Conservation (phyloP, 2,329 filamentous ascomycete species). For the Aspergillus sp. region DNA sequence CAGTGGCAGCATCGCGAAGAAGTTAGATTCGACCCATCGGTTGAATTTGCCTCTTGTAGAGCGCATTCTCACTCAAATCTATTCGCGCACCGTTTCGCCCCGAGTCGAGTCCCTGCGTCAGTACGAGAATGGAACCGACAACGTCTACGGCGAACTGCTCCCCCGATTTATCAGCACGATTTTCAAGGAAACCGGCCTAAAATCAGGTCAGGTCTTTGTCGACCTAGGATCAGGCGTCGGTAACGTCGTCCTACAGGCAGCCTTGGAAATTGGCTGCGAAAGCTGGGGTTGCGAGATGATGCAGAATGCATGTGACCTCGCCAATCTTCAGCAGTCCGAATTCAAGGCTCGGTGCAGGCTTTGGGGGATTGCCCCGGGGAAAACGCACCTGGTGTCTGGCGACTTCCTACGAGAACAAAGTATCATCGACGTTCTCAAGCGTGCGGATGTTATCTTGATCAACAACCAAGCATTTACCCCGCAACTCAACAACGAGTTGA, state of each 20-base stretch:
- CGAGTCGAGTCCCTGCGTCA: slow-evolving; percentile 78
- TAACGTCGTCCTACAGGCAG: slow-evolving; percentile 92
- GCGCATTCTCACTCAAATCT: slow-evolving; percentile 82
- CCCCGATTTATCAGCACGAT: slow-evolving; percentile 82
- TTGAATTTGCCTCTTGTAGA: slow-evolving; percentile 72
- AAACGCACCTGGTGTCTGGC: slow-evolving; percentile 75
- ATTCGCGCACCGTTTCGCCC: slow-evolving; percentile 88
- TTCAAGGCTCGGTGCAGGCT: slow-evolving; percentile 81
- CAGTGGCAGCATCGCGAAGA: slow-evolving; percentile 69
- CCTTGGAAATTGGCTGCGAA: slow-evolving; percentile 88
- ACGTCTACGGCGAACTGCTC: slow-evolving; percentile 90
- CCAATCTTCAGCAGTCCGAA: slow-evolving; percentile 75
- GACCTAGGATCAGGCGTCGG: slow-evolving; percentile 95
- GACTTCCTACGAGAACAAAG: slow-evolving; percentile 75
- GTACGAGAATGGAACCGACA: slow-evolving; percentile 88
- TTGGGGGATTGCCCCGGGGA: slow-evolving; percentile 81
- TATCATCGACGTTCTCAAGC: slow-evolving; percentile 72
- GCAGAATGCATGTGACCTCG: slow-evolving; percentile 82
- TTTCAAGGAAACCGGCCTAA: slow-evolving; percentile 74
- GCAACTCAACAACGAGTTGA: slow-evolving; percentile 77
- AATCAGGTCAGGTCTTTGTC: slow-evolving; percentile 82
- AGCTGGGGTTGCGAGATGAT: slow-evolving; percentile 97
- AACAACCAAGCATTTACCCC: slow-evolving; percentile 98
- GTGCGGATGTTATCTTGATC: slow-evolving; percentile 92
- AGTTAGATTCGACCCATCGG: slow-evolving; percentile 67